Evolutionary conservation across 139 green algal species (phyloP), one percentile per base, ranked within the genome.

Genomic region (Microglena sp.): DNA sequence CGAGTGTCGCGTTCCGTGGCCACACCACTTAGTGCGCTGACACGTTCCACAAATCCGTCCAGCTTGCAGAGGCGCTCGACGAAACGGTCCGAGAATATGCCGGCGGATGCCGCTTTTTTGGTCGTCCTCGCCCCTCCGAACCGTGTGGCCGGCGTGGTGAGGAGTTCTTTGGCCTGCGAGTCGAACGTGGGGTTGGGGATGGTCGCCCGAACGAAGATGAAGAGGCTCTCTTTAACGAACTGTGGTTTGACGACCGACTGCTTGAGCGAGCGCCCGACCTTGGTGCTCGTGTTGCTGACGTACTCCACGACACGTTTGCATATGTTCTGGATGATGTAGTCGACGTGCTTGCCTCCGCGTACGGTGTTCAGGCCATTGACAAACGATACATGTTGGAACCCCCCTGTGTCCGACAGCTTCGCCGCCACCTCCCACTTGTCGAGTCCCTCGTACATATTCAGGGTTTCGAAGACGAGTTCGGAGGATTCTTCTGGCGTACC

Each of bases 101-200:
- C 50, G n/a, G n/a, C n/a, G n/a, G n/a, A n/a, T n/a, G n/a, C n/a
- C n/a, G n/a, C n/a, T n/a, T n/a, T n/a, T n/a, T n/a, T n/a, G n/a
- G n/a, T n/a, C n/a, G 31, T 8, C 53, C 31, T 60, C 15, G 27
- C 71, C 34, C 58, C 75, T 11, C 80, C 80, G 46, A 88, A 83
- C n/a, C 60, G 54, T 26, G 24, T 35, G 30, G 55, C 33, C 29
- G 69, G 66, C 5, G 73, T 79, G 29, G 74, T 87, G 11, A 87
- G 62, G 28, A 62, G 79, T 68, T 86, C 78, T 46, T 87, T 87
- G 32, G 73, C 78, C 62, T 67, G 82, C 1, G 68, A 81, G 69
- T 88, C 82, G 46, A 88, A 88, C 2, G 73, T 65, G 21, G 82
- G 82, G 46, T 87, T 85, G 27, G 83, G 80, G 15, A 88, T 68